phyloP scores from a whole-genome alignment of 176 grass and related monocot genomes.

The Phoenix dactylifera region DNA sequence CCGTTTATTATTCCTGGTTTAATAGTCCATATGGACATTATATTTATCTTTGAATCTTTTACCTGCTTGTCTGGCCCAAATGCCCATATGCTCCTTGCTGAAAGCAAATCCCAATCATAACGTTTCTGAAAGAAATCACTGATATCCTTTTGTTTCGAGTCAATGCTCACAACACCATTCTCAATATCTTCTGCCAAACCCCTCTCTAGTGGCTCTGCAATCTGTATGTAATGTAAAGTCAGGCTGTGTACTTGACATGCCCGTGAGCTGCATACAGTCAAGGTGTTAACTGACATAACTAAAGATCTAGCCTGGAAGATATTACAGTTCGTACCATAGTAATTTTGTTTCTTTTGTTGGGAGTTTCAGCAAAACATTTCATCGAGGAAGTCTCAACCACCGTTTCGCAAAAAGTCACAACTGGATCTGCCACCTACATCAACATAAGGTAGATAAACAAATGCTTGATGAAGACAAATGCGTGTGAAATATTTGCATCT shows the following conservation, averaged over 20 bases:
- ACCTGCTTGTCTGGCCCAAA: slow-evolving; percentile 97
- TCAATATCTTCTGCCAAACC: slow-evolving; percentile 96
- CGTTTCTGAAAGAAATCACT: slow-evolving; percentile 95
- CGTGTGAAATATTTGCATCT: no score
- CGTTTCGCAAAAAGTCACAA: slow-evolving; percentile 97
- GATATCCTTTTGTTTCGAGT: slow-evolving; percentile 89
- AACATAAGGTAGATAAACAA: no score
- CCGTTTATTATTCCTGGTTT: no score
- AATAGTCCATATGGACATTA: no score
- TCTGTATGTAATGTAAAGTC: slow-evolving; percentile 31
- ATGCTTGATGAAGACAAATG: no score
- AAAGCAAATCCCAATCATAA: slow-evolving; percentile 97
- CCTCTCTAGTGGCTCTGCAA: slow-evolving; percentile 89
- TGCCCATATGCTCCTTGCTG: slow-evolving; percentile 92
- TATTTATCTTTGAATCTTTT: slow-evolving; percentile 4
- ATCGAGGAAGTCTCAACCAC: slow-evolving; percentile 98
- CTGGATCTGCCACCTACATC: slow-evolving; percentile 92
- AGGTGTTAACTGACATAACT: no score
- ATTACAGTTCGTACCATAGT: slow-evolving; percentile 50
- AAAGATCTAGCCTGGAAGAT: no score
- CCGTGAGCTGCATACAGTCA: no score
- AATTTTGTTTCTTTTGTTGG: slow-evolving; percentile 99
- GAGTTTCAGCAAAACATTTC: slow-evolving; percentile 99
- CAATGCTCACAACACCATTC: slow-evolving; percentile 85
- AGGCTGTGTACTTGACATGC: no score